phyloP scores from a whole-genome alignment of 164 flowering plant genomes.

The Euptelea pleiosperma region DNA sequence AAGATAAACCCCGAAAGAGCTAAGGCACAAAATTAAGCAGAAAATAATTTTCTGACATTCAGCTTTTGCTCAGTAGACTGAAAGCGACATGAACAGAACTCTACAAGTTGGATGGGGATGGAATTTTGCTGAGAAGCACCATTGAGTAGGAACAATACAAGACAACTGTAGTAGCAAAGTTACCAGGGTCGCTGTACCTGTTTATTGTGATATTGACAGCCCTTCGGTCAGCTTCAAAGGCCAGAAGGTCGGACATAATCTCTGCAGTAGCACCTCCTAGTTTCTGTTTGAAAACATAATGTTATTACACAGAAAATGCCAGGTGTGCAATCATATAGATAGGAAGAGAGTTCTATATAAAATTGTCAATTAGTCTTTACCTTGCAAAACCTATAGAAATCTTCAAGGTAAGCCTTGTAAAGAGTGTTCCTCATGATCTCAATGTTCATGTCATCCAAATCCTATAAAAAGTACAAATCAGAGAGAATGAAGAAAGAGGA shows the following conservation, averaged over 20 bases:
- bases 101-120: neutral
- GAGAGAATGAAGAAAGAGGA: too few species aligned
- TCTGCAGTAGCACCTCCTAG: constrained; percentile 97
- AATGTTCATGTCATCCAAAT: constrained; percentile 99
- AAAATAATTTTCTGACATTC: too few species aligned
- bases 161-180: too few species aligned
- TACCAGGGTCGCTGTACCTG: too few species aligned
- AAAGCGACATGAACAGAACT: neutral
- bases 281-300: constrained; percentile 44
- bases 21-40: too few species aligned
- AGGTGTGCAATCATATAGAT: neutral
- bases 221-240: constrained; percentile 99
- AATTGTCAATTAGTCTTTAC: constrained; percentile 36
- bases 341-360: neutral
- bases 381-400: constrained; percentile 90
- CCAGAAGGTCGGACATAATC: constrained; percentile 94
- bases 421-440: constrained; percentile 99
- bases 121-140: too few species aligned
- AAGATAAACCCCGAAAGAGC: constrained; percentile 9
- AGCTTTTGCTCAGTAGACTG: neutral
- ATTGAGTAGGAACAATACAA: too few species aligned
- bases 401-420: constrained; percentile 98
- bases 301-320: constrained; percentile 7
- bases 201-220: constrained; percentile 95
- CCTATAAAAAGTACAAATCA: constrained; percentile 40